Evolutionary conservation across 805 yeast genomes (phyloP).

Genomic region (Starmerella tilneyi): DNA sequence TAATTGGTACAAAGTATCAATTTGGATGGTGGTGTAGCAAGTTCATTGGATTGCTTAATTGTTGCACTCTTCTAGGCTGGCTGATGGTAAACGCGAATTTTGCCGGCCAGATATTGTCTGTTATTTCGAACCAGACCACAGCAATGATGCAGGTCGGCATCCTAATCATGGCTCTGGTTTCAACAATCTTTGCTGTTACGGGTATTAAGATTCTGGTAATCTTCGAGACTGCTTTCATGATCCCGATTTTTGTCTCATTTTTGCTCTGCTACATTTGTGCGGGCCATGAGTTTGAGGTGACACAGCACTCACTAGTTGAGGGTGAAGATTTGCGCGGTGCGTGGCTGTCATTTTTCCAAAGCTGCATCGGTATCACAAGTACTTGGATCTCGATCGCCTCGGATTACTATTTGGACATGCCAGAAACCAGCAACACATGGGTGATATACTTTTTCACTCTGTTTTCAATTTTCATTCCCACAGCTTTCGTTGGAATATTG

Average conservation of each 20-base stretch:
- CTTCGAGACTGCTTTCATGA: constrained; percentile 57
- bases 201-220: constrained; percentile 64
- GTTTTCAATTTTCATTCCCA: constrained; percentile 57
- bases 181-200: constrained; percentile 59
- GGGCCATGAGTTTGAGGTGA: constrained; percentile 30
- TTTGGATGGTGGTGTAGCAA: constrained; percentile 84
- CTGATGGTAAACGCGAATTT: constrained; percentile 81
- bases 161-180: constrained; percentile 52
- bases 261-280: constrained; percentile 51
- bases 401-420: constrained; percentile 73
- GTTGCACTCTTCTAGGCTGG: constrained; percentile 83
- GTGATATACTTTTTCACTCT: constrained; percentile 53
- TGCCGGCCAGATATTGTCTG: constrained; percentile 72
- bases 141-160: constrained; percentile 72
- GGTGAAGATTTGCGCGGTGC: constrained; percentile 40
- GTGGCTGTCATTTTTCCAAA: constrained; percentile 60
- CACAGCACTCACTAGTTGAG: constrained; percentile 35
- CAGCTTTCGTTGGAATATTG: constrained; percentile 63
- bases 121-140: constrained; percentile 58
- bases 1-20: constrained; percentile 69
- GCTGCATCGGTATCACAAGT: constrained; percentile 66
- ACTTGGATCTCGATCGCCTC: constrained; percentile 86
- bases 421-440: constrained; percentile 52
- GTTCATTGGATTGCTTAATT: constrained; percentile 58
- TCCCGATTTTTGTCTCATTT: constrained; percentile 61